phyloP scores from a whole-genome alignment of 345 rosid species.

The Toxicodendron radicans region DNA sequence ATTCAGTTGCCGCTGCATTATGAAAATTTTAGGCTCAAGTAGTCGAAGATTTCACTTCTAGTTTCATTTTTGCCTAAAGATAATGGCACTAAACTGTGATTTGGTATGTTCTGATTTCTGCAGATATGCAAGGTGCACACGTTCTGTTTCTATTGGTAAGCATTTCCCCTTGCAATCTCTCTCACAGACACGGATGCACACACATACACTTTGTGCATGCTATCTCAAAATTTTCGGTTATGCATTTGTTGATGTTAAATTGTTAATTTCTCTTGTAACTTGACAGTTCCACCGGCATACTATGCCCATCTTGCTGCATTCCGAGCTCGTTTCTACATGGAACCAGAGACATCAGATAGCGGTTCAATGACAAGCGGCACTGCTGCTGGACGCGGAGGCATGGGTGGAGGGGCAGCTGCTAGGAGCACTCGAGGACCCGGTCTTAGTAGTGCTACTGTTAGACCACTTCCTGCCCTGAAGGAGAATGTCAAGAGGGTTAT shows the following conservation, averaged over 20 bases:
- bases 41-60: not conserved
- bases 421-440: slow-evolving; percentile 62
- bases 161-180: not conserved
- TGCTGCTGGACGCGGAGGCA: slow-evolving; percentile 57
- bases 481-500: slow-evolving; percentile 94
- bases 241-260: not conserved
- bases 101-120: not conserved
- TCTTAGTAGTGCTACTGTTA: slow-evolving; percentile 62
- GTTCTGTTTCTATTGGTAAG: slow-evolving; percentile 95
- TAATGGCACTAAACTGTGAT: not conserved
- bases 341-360: slow-evolving; percentile 95
- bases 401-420: slow-evolving; percentile 45
- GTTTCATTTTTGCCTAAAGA: not conserved
- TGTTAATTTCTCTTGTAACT: slow-evolving; percentile 1
- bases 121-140: slow-evolving; percentile 96
- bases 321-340: slow-evolving; percentile 97
- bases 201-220: not conserved
- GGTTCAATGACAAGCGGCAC: slow-evolving; percentile 89
- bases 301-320: slow-evolving; percentile 99
- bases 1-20: too few relatives aligned
- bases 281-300: slow-evolving; percentile 93
- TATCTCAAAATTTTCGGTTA: not conserved
- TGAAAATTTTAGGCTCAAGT: not conserved
- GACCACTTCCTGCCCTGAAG: slow-evolving; percentile 87
- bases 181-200: not conserved